Conservation (phyloP, 345 rosid species). For the Dipteronia dyeriana region DNA sequence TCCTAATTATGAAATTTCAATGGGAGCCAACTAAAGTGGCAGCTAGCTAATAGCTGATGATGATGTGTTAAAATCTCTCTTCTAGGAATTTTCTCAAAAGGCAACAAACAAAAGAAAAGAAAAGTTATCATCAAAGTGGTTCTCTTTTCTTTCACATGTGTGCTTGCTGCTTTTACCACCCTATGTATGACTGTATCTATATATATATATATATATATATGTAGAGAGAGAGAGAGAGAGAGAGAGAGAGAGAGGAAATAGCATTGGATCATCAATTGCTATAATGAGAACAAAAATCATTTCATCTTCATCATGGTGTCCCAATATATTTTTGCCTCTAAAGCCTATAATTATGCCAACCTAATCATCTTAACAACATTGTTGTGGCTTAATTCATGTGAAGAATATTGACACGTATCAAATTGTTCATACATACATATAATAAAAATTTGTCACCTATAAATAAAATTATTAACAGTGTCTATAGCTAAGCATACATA, state of each 20-base stretch:
- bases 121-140: not conserved
- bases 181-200: no score
- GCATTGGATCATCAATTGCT: not conserved
- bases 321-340: conserved; percentile 20
- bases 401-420: not conserved
- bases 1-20: not conserved
- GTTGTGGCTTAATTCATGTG: not conserved
- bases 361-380: conserved; percentile 8
- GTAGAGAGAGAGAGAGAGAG: no score
- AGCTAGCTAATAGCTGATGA: not conserved
- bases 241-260: no score
- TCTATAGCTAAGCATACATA: no score
- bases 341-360: conserved; percentile 35
- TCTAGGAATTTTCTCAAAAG: conserved; percentile 21
- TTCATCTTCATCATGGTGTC: conserved; percentile 54
- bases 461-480: no score
- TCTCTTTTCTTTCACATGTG: conserved; percentile 5
- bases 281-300: conserved; percentile 32
- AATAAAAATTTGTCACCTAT: not conserved
- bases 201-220: no score
- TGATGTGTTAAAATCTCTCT: not conserved
- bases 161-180: conserved; percentile 26
- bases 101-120: not conserved
- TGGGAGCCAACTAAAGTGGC: not conserved
- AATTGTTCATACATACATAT: not conserved